Evolutionary conservation across 2,329 filamentous ascomycete species (phyloP), one percentile per base, ranked within the genome.

Genomic region (Penicillium sp.): DNA sequence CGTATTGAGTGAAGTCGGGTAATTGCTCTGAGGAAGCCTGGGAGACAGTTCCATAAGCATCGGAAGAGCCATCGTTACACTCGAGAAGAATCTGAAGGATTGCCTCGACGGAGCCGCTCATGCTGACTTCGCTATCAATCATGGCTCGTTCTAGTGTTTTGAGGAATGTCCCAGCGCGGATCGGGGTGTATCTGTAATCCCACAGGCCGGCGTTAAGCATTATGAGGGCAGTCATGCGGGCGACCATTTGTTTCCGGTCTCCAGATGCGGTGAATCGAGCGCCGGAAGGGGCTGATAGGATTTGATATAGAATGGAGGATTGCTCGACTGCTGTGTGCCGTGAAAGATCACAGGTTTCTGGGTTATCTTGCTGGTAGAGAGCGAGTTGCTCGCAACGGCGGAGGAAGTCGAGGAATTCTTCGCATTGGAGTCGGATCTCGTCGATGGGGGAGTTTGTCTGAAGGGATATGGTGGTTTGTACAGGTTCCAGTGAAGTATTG

Each of bases 191-290:
- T 16, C 76, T 70, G 52, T 78, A 76, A 61, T 78, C 74, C 75
- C 75, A 78, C 11, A 78, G 65, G 5, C 71, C 75, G 5, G 71
- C 70, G 57, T 78, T 78, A 50, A 78, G 63, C 55, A 73, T 76
- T 51, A 77, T 71, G 33, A 78, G 52, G 1, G 70, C 65, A 11
- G 70, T 72, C 1, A 77, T 56, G 19, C 74, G 71, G 19, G 75
- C 66, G 44, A 77, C 69, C 50, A 75, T 73, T 59, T 77, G 75
- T 58, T 77, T 77, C n/a, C 74, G 70, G 50, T 75, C 66, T 19
- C 72, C 74, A 6, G 72, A 70, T 16, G 71, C 63, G 1, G 73
- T 73, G 53, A 73, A 75, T 16, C 73, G 72, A 22, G 67, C 59
- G 2, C 66, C 70, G 2, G 71, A 66, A 4, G 75, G 73, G 2